A percentile compares a stretch with the other conserved stretches of the same genome.
These are phyloP conservation scores for Mentha longifolia DNA, from an alignment of 257 asterid genomes.

Conservation along the genomic window DNA sequence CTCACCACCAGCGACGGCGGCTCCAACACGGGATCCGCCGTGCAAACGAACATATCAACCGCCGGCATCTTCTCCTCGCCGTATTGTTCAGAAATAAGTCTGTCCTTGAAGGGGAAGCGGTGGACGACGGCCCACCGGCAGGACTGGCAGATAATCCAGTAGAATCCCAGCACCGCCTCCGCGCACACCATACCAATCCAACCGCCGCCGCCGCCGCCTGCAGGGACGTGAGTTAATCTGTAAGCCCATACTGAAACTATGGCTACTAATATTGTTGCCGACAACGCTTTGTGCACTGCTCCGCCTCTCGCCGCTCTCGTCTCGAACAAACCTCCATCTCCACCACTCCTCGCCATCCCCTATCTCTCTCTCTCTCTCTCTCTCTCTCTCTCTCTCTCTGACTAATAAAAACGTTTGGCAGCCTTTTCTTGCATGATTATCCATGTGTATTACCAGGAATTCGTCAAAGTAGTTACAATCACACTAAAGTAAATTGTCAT, in stretches of 20 bases:
- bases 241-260: slow-evolving; percentile 46
- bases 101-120: slow-evolving; percentile 51
- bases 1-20: slow-evolving; percentile 48
- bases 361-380: slow-evolving; percentile 26
- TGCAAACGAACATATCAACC: slow-evolving; percentile 54
- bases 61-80: slow-evolving; percentile 37
- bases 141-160: slow-evolving; percentile 76
- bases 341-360: slow-evolving; percentile 10
- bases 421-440: too few species aligned
- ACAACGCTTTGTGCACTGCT: slow-evolving; percentile 33
- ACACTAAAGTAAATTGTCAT: too few species aligned
- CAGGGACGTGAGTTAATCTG: slow-evolving; percentile 53
- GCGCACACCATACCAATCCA: slow-evolving; percentile 64
- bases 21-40: slow-evolving; percentile 52
- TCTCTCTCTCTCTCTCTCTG: not conserved
- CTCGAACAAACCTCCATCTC: slow-evolving; percentile 51
- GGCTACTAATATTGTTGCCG: slow-evolving; percentile 41
- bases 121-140: slow-evolving; percentile 57
- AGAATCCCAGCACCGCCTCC: too few species aligned
- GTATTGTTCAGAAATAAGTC: slow-evolving; percentile 39
- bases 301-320: slow-evolving; percentile 48
- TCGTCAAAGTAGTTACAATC: too few species aligned
- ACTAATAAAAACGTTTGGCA: too few species aligned
- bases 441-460: too few species aligned
- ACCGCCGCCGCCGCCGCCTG: slow-evolving; percentile 36